A percentile compares a stretch with the other conserved stretches of the same genome.
Evolutionary conservation across 805 yeast genomes (phyloP).

Genomic region (Yarrowia bubula): DNA sequence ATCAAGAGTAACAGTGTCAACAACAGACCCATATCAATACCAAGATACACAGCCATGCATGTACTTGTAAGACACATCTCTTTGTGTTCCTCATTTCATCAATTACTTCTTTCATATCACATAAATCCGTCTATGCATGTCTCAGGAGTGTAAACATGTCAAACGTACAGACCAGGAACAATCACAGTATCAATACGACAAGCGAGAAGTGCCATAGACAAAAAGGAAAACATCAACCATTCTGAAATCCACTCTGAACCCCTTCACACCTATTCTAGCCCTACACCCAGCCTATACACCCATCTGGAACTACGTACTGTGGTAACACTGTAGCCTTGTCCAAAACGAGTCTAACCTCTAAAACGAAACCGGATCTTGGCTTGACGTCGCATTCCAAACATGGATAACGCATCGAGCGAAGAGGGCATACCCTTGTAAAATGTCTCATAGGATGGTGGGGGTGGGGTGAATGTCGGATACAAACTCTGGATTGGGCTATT

Average conservation of each 20-base stretch:
- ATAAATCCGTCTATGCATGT: not conserved
- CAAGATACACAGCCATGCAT: too few relatives aligned
- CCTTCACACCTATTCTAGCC: too few relatives aligned
- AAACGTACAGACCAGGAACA: conserved; percentile 16
- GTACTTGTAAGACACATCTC: not conserved
- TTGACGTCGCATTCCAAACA: not conserved
- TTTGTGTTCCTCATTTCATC: not conserved
- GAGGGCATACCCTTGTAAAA: not conserved
- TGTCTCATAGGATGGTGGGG: too few relatives aligned
- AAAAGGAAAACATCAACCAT: too few relatives aligned
- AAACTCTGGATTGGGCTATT: too few relatives aligned
- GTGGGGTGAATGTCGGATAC: too few relatives aligned
- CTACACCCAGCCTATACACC: too few relatives aligned
- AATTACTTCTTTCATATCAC: not conserved
- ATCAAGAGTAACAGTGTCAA: not conserved
- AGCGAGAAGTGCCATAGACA: not conserved
- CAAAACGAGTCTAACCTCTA: too few relatives aligned
- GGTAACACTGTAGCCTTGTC: too few relatives aligned
- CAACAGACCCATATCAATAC: too few relatives aligned
- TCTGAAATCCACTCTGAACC: too few relatives aligned
- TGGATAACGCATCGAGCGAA: not conserved
- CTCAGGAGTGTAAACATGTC: not conserved
- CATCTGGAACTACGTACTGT: too few relatives aligned
- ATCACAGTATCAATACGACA: not conserved
- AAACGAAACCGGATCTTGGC: not conserved